phyloP scores from a whole-genome alignment of 306 rosid species.

The Begonia masoniana region DNA sequence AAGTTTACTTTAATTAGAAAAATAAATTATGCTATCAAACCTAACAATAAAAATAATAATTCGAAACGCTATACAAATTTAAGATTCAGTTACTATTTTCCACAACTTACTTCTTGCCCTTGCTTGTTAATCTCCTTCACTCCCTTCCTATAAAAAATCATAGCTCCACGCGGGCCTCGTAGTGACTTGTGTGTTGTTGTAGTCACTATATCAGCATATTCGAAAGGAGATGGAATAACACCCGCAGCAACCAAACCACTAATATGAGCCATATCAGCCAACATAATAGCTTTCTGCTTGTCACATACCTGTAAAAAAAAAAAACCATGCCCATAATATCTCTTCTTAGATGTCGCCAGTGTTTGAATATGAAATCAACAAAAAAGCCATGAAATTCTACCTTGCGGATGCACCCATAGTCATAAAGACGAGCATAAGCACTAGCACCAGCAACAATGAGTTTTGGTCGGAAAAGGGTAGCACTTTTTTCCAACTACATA shows the following conservation, averaged over 20 bases:
- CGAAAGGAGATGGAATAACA: slow-evolving; percentile 40
- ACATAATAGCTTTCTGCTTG: slow-evolving; percentile 35
- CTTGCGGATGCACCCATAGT: slow-evolving; percentile 34
- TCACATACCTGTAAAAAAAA: slow-evolving; percentile 23
- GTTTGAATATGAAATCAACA: neutral
- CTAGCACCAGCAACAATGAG: slow-evolving; percentile 43
- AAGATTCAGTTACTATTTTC: neutral
- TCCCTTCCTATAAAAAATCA: slow-evolving; percentile 93
- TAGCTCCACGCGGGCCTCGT: slow-evolving; percentile 97
- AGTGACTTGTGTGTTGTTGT: slow-evolving; percentile 93
- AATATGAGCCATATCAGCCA: slow-evolving; percentile 44
- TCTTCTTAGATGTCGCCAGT: slow-evolving; percentile 1
- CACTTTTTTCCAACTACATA: slow-evolving; percentile 33
- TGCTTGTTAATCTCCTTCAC: slow-evolving; percentile 72
- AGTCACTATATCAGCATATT: slow-evolving; percentile 54
- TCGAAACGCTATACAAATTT: slow-evolving; percentile 1
- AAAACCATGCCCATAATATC: slow-evolving; percentile 2
- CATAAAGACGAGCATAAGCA: slow-evolving; percentile 36
- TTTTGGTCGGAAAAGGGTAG: slow-evolving; percentile 29
- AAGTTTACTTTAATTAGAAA: slow-evolving; percentile 11
- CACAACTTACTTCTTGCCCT: slow-evolving; percentile 77
- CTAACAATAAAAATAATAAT: slow-evolving; percentile 1
- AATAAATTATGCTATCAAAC: slow-evolving; percentile 5
- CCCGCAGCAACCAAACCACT: slow-evolving; percentile 39
- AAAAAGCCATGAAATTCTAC: slow-evolving; percentile 7